phyloP scores from a whole-genome alignment of 495 filamentous ascomycete genomes.

The Penicillium herquei region DNA sequence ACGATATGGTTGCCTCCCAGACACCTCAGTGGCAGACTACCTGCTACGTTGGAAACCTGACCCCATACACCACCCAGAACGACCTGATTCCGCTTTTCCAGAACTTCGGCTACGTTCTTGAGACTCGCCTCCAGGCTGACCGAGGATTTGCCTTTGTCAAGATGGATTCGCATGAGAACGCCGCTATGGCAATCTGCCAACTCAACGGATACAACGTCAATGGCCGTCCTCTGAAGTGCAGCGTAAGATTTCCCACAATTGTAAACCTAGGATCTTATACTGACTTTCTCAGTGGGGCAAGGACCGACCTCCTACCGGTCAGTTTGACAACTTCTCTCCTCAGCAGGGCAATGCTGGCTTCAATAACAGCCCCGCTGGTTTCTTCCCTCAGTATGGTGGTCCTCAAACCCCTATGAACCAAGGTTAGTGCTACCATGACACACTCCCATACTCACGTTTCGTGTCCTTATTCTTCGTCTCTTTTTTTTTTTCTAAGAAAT shows the following conservation, averaged over 20 bases:
- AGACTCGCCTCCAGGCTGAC: constrained; percentile 97
- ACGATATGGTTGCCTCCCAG: constrained; percentile 95
- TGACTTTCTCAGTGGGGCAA: constrained; percentile 83
- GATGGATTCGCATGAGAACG: constrained; percentile 98
- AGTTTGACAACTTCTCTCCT: constrained; percentile 80
- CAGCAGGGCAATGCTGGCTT: constrained; percentile 57
- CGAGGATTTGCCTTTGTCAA: constrained; percentile 98
- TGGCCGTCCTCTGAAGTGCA: constrained; percentile 96
- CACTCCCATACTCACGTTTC: too few relatives aligned
- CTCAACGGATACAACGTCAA: constrained; percentile 97
- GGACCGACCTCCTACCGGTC: constrained; percentile 87
- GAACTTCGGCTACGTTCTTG: constrained; percentile 96
- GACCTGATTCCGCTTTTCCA: constrained; percentile 96
- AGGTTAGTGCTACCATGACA: constrained; percentile 41
- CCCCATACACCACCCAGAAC: constrained; percentile 94
- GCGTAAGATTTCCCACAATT: constrained; percentile 57
- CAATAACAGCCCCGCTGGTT: constrained; percentile 75
- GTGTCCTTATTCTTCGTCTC: not conserved
- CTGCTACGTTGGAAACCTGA: constrained; percentile 96
- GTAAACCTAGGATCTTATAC: constrained; percentile 8
- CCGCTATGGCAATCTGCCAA: constrained; percentile 97
- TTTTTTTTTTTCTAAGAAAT: constrained; percentile 12
- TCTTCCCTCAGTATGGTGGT: constrained; percentile 86
- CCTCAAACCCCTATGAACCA: constrained; percentile 68
- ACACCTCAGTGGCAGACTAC: constrained; percentile 99